These are phyloP conservation scores for Zopfochytrium polystomum DNA, from an alignment of 371 early-diverging fungal genomes.

Conservation along the genomic window DNA sequence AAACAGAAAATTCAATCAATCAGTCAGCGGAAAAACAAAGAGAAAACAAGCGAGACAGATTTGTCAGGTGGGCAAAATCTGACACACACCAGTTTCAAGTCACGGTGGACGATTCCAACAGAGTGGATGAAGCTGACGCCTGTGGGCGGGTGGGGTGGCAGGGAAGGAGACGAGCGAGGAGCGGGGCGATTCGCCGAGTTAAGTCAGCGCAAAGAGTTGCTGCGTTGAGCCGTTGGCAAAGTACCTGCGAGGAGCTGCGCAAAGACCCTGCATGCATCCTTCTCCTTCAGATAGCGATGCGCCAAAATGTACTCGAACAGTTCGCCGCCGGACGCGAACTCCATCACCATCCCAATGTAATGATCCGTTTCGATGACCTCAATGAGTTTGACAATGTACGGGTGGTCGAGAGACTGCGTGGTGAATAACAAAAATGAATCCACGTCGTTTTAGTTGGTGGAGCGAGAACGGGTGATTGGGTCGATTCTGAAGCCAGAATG, in stretches of 20 bases:
- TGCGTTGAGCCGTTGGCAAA: constrained; percentile 92
- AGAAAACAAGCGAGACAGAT: not conserved
- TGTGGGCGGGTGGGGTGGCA: not conserved
- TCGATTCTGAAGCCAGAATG: not conserved
- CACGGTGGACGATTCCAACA: constrained; percentile 58
- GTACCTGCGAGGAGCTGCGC: constrained; percentile 85
- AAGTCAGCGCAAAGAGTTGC: not conserved
- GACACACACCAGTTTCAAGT: constrained; percentile 55
- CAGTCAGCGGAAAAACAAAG: not conserved
- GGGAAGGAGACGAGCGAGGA: constrained; percentile 35
- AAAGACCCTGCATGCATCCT: constrained; percentile 87
- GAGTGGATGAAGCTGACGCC: constrained; percentile 56
- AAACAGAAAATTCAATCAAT: not conserved
- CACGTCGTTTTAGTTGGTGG: not conserved
- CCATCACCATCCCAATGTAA: constrained; percentile 92
- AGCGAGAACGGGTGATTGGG: not conserved
- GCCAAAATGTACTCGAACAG: constrained; percentile 95
- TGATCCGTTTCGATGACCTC: constrained; percentile 95
- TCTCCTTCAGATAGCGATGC: constrained; percentile 87
- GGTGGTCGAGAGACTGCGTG: constrained; percentile 75
- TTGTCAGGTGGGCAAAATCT: constrained; percentile 5
- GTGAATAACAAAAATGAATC: too few species aligned
- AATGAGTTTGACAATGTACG: constrained; percentile 86
- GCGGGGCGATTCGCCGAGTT: not conserved
- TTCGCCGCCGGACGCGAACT: constrained; percentile 91